Base-by-base conservation (phyloP, 805 yeast genomes). In the Pichia insulana region DNA sequence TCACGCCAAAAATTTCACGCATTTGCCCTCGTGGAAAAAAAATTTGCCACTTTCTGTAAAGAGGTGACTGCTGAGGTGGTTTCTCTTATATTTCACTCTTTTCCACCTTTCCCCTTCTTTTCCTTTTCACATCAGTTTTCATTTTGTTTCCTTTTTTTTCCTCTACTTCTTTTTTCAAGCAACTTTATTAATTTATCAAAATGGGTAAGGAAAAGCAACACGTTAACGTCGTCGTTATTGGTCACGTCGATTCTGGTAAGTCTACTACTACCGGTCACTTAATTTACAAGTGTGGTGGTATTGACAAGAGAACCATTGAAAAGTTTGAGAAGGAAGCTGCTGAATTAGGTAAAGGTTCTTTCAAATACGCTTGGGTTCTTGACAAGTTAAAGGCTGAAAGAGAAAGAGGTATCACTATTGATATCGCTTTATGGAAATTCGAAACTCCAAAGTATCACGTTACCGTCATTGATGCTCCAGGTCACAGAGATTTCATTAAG, bases 201-300 rank as follows among this genome's bases (percentile, higher is more conserved):
- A 47, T 47, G 95, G 96, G 96, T 81, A 87, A 87, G 75, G 96
- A 80, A 67, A 89, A 90, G 83, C 66, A 78, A 74, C 97, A 90
- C 85, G 85, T 90, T 79, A 90, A 90, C 96, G 95, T 90, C 77
- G 98, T 92, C 74, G 97, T 92, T 70, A 90, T 90, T 74, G 98
- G 97, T 76, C 97, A 90, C 95, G 97, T 92, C 97, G 97, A 90
- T 77, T 89, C 97, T 65, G 90, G 90, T 76, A 84, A 85, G 78
- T 90, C 97, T 56, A 89, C 97, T 69, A 90, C 97, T 74, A 89
- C 97, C 71, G 97, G 97, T 75, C 97, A 89, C 83, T 84, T 89
- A 76, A 88, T 89, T 69, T 89, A 70, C 95, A 88, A 88, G 90
- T 89, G 96, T 79, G 96, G 97, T 84, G 96, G 94, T 83, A 86